Evolutionary conservation across 2,329 filamentous ascomycete genomes (phyloP), one percentile per base, ranked within the genome.

Genomic region (Apiospora koreana): DNA sequence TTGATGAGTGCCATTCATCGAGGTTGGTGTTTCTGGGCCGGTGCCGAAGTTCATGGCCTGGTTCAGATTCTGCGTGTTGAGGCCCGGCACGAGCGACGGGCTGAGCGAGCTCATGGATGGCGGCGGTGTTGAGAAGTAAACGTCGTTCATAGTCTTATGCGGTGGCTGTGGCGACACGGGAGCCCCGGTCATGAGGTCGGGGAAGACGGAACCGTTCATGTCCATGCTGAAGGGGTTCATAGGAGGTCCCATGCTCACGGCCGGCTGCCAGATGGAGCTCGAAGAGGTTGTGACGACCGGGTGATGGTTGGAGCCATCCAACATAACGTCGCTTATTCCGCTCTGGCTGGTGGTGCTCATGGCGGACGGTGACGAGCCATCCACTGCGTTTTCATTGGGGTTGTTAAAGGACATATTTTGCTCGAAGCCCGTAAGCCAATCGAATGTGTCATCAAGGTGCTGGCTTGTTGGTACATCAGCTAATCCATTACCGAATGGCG

Each of bases 271-370:
- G 84, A 93, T 89, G 67, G 88, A 87, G 74, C 86, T 84, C 67
- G 86, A 84, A 68, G 84, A 83, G 2, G 84, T 82, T 25, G 85
- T 82, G 70, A 86, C 82, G 46, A 87, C 84, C 50, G 87, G 86
- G 74, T 91, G 90, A 80, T 91, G 90, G 80, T 91, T 92, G 46
- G 89, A 89, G 71, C 93, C 94, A 80, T 98, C 94, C 70, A 96
- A 86, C 92, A 97, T 94, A 71, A 94, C 90, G 79, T 98, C 96
- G 81, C 94, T 97, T 80, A 95, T 93, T 67, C 92, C 93, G 79
- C 93, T 95, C 78, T 97, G 95, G 81, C 95, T 98, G 71, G 93
- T 94, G 58, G 94, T 97, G 83, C 95, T 98, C 80, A 98, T 95
- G 65, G 94, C 94, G 10, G 96, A 98, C 21, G 96, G 96, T 18